Conservation (phyloP, 2,329 filamentous ascomycete species). For the Tolypocladium tropicale region DNA sequence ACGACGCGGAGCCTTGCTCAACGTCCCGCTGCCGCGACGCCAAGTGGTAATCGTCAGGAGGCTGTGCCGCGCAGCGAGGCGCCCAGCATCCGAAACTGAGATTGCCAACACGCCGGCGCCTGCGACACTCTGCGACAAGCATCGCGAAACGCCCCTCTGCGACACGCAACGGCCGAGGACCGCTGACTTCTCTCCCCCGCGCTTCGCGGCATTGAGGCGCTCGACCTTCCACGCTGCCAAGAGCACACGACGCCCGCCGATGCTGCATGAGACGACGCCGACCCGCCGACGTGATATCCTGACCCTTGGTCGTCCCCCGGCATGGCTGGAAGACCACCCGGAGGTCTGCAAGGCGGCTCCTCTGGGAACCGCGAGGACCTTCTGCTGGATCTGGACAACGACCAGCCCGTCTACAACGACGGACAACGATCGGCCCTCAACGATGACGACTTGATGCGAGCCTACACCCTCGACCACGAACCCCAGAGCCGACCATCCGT, state of each 20-base stretch:
- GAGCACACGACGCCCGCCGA: conserved; percentile 4
- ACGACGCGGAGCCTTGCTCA: neutral
- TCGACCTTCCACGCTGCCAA: neutral
- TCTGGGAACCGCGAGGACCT: conserved; percentile 45
- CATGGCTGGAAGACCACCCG: conserved; percentile 50
- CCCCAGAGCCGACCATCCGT: conserved; percentile 66
- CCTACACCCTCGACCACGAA: conserved; percentile 61
- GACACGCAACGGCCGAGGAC: neutral
- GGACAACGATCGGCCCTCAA: conserved; percentile 70
- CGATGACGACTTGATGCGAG: conserved; percentile 70
- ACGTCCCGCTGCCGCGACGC: neutral
- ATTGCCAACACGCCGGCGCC: neutral
- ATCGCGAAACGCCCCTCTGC: neutral
- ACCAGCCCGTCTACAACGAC: conserved; percentile 60
- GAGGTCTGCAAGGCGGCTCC: conserved; percentile 37
- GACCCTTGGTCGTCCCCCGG: conserved; percentile 30
- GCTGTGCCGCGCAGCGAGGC: conserved; percentile 6
- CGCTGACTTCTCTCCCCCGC: neutral
- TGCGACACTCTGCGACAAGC: neutral
- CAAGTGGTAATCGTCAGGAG: conserved; percentile 4
- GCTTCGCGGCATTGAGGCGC: neutral
- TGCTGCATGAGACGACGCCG: conserved; percentile 22
- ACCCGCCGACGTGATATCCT: conserved; percentile 17
- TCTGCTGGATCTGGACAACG: conserved; percentile 64
- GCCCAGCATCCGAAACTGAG: neutral